These are phyloP conservation scores for Panaeolus cyanescens DNA, from an alignment of 768 basidiomycete species.

Conservation along the genomic window DNA sequence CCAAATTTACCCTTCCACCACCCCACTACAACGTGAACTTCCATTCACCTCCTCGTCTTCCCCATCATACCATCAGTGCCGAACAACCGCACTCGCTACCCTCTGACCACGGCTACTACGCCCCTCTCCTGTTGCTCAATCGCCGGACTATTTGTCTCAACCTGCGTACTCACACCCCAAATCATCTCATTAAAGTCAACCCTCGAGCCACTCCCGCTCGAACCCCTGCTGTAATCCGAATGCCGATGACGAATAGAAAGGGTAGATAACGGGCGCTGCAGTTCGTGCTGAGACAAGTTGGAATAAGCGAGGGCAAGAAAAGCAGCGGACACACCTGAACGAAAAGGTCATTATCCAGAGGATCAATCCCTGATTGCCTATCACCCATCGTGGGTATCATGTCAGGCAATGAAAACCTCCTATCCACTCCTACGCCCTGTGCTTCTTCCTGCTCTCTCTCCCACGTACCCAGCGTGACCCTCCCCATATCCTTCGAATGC, in stretches of 20 bases:
- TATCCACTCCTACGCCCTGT: neutral
- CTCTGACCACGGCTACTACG: no score
- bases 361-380: neutral
- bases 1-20: no score
- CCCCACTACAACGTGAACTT: no score
- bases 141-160: neutral
- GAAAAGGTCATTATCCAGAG: neutral
- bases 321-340: neutral
- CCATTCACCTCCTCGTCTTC: no score
- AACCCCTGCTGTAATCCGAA: neutral
- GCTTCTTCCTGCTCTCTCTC: conserved; percentile 15
- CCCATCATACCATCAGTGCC: no score
- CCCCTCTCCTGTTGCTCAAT: neutral
- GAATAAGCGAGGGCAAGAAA: neutral
- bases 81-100: no score
- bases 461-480: conserved; percentile 41
- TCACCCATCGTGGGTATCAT: neutral
- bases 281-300: neutral
- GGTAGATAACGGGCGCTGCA: neutral
- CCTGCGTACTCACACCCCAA: neutral
- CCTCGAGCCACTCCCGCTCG: neutral
- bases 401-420: neutral
- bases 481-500: conserved; percentile 40
- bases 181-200: neutral
- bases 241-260: neutral